Evolutionary conservation across 768 basidiomycete species (phyloP).

Genomic region (Phylloporus sp.): DNA sequence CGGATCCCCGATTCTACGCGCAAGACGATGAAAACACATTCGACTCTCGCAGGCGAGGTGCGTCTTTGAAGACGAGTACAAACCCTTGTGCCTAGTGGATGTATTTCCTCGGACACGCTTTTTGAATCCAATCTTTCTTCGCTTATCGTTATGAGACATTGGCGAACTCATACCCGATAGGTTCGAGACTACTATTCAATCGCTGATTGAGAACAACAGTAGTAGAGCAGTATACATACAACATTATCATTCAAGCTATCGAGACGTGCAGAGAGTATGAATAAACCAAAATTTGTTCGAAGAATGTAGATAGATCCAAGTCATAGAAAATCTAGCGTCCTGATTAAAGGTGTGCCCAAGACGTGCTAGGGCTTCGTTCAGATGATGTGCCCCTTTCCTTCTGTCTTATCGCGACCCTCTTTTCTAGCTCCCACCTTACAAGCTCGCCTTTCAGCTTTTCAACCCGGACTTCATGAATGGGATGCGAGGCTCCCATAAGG

Average conservation of each 20-base stretch:
- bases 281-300: background rate
- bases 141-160: background rate
- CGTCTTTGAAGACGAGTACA: background rate
- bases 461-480: conserved; percentile 41
- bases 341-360: conserved; percentile 13
- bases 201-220: background rate
- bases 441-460: conserved; percentile 42
- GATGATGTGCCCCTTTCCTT: conserved; percentile 18
- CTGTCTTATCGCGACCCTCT: conserved; percentile 24
- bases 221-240: background rate
- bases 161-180: background rate
- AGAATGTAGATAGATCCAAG: background rate
- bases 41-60: background rate
- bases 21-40: background rate
- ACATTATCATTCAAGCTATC: background rate
- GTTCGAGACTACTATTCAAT: no score
- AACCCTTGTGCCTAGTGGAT: background rate
- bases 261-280: background rate
- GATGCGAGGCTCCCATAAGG: conserved; percentile 42
- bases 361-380: conserved; percentile 11
- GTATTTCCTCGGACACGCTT: background rate
- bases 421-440: conserved; percentile 41
- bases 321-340: background rate
- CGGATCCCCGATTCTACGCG: background rate
- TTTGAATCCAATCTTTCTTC: background rate